phyloP scores from a whole-genome alignment of 1,284 basidiomycete species.

The Clitocybe nebularis region DNA sequence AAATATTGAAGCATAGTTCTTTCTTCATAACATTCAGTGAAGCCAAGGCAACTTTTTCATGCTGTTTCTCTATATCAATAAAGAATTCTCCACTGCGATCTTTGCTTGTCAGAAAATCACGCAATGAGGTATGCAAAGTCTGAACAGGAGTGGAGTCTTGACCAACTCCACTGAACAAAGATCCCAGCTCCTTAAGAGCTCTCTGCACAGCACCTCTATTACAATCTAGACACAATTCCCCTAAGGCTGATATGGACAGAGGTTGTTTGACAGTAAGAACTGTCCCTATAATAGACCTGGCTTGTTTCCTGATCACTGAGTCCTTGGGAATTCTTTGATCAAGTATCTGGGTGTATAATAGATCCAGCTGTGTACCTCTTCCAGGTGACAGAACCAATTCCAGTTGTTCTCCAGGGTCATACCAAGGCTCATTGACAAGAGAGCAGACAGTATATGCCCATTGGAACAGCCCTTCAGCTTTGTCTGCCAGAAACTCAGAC shows the following conservation, averaged over 20 bases:
- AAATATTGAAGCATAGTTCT: too few relatives aligned
- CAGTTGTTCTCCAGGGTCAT: background rate
- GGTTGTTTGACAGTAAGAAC: background rate
- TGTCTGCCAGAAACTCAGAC: conserved; percentile 10
- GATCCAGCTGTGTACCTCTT: too few relatives aligned
- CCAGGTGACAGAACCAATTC: background rate
- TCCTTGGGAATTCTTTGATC: background rate
- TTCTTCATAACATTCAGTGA: too few relatives aligned
- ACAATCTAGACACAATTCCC: background rate
- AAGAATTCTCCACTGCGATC: background rate
- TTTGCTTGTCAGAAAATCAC: background rate
- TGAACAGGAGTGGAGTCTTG: background rate
- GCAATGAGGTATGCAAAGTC: background rate
- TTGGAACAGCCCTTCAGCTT: conserved; percentile 24
- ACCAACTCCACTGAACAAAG: background rate
- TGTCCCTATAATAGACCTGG: background rate
- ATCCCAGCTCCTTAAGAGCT: background rate
- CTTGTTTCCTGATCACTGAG: background rate
- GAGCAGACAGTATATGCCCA: conserved; percentile 25
- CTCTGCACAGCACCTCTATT: background rate
- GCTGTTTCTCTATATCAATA: background rate
- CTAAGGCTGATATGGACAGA: background rate
- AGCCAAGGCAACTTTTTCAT: too few relatives aligned
- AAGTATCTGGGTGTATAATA: background rate
- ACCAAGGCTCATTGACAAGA: background rate